Base-by-base conservation (phyloP, 192 early-diverging fungal species). In the Entophlyctis luteolus region DNA sequence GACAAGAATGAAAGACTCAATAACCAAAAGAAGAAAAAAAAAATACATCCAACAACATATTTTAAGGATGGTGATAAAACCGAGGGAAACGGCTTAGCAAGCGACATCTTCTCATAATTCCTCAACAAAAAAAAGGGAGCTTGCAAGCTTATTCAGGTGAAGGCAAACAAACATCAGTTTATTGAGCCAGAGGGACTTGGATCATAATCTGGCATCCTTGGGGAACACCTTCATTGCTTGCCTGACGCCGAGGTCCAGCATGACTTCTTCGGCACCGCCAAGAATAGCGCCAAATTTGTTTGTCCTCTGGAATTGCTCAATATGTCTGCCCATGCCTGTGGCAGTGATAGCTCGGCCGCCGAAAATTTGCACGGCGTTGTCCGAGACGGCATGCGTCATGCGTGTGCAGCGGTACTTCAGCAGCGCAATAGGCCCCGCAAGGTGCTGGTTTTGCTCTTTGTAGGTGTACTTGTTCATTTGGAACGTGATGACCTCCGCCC, bases 291-390 rank as follows among this genome's bases (percentile, higher is more conserved):
- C 76, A 60, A 66, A 66, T 48, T 66, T 66, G 35, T 66, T 39
- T 10, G 62, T 59, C 48, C 86, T 67, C 48, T 88, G 81, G 78
- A 87, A 89, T 33, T 65, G 53, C 62, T 89, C 87, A 48, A 89
- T 78, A 28, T 73, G 46, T 34, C 86, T 60, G 22, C 88, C 88
- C 88, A 89, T 89, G 48, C 88, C 88, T 32, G 84, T 85, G 36
- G 81, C 79, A 18, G 87, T 89, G 55, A 89, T 81, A 18, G 68
- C 88, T 27, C 88, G 75, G n/a, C 86, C 85, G 60, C 88, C 88
- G 75, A 89, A 88, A 74, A 89, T 89, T 73, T 89, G 88, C 20
- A 80, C 80, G 22, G 87, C 80, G 46, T 89, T 79, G 47, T 89
- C 88, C 23, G 81, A 73, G 8, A 89, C 86, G 38, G 79, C 36